phyloP scores from a whole-genome alignment of 208 protist genomes.

The Leishmania gerbilli region DNA sequence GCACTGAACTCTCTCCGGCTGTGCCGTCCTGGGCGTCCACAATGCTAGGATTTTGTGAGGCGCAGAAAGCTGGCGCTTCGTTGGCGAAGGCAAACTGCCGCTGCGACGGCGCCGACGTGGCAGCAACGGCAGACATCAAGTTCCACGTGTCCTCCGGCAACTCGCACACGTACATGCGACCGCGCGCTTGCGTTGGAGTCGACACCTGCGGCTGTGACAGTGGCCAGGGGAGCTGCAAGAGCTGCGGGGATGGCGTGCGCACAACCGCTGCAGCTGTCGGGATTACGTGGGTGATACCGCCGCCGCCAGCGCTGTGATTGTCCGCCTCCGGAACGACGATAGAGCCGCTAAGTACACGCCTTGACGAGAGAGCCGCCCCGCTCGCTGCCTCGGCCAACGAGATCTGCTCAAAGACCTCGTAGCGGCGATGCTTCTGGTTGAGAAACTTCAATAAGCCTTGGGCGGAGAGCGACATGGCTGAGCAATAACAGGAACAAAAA shows the following conservation, averaged over 20 bases:
- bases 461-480: conserved; percentile 22
- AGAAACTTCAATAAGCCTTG: conserved; percentile 17
- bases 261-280: conserved; percentile 3
- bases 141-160: conserved; percentile 26
- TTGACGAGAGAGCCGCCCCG: neutral
- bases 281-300: neutral
- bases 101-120: conserved; percentile 17
- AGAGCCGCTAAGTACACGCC: neutral
- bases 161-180: conserved; percentile 25
- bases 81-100: conserved; percentile 19
- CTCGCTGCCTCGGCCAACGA: conserved; percentile 6
- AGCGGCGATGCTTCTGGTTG: conserved; percentile 1
- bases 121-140: conserved; percentile 13
- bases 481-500: neutral
- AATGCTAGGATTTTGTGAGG: conserved; percentile 13
- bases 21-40: neutral
- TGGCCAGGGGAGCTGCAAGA: neutral
- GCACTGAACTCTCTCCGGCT: neutral
- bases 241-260: neutral
- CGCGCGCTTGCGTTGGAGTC: neutral
- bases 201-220: neutral
- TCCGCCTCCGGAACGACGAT: neutral
- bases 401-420: conserved; percentile 28
- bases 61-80: conserved; percentile 21
- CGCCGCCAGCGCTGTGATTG: too few species aligned